phyloP scores from a whole-genome alignment of 2,329 filamentous ascomycete species.

The Metarhizium robertsii region DNA sequence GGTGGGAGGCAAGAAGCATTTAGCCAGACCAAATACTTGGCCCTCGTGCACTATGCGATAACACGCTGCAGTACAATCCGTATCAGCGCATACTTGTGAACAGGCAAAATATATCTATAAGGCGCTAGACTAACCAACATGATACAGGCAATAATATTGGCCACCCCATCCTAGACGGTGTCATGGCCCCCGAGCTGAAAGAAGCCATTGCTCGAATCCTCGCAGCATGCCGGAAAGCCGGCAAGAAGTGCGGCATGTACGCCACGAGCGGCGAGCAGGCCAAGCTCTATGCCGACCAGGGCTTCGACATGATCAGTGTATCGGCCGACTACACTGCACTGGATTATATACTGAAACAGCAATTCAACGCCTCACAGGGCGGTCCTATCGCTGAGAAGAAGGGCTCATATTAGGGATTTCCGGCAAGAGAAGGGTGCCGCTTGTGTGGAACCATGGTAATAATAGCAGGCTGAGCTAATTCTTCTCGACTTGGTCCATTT shows the following conservation, averaged over 20 bases:
- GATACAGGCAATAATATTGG: conserved; percentile 47
- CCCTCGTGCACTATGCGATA: too few species aligned
- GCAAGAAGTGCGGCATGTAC: conserved; percentile 58
- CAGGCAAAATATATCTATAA: too few species aligned
- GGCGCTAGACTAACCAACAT: not conserved
- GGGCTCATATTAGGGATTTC: conserved; percentile 28
- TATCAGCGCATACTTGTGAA: too few species aligned
- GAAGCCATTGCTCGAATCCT: conserved; percentile 50
- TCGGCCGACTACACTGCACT: conserved; percentile 47
- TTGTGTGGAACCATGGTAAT: not conserved
- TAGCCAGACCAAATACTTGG: too few species aligned
- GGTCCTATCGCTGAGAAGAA: conserved; percentile 24
- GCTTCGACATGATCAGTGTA: conserved; percentile 53
- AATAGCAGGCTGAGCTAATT: not conserved
- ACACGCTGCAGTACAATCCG: too few species aligned
- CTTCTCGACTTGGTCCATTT: conserved; percentile 54
- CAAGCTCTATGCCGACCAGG: conserved; percentile 42
- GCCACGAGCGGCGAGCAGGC: conserved; percentile 47
- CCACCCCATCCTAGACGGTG: conserved; percentile 50
- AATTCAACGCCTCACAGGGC: conserved; percentile 38
- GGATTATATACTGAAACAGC: conserved; percentile 31
- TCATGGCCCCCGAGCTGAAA: conserved; percentile 48
- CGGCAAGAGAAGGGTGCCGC: not conserved
- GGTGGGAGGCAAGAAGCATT: too few species aligned
- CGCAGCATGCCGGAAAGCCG: conserved; percentile 47